Base-by-base conservation (phyloP, 306 rosid genomes). In the Prosopis cineraria region DNA sequence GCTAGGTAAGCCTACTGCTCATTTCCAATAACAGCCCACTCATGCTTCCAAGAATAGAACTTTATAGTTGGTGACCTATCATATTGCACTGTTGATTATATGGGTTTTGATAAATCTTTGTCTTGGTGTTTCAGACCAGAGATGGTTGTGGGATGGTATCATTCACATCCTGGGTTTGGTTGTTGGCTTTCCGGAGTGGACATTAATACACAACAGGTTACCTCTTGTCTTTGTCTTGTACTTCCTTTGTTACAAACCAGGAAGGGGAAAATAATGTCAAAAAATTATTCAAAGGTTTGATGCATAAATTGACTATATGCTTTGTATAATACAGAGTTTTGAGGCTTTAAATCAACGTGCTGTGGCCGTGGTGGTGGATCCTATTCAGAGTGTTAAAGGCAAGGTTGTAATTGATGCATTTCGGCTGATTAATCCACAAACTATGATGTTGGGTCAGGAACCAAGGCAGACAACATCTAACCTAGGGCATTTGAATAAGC, bases 101-200 rank as follows among this genome's bases (percentile, higher is more conserved):
- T 41, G 39, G 25, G 58, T 67, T 67, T 44, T 33, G 66, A 74
- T 81, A 64, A 31, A 65, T 55, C 59, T 70, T 74, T 70, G 44
- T 1, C 22, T 3, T 63, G 66, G 55, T 73, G 65, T 80, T 84
- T 74, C 87, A 92, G 98, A 75, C 97, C 97, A 2, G 97, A 94
- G 93, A 94, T 94, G 98, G 98, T 94, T 82, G 97, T 92, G 1
- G 98, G 98, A 3, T 94, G 97, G 98, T 94, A 94, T 77, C 98
- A 94, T 83, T 94, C 98, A 0, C 98, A 94, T 91, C 98, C 96
- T 79, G 98, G 97, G 70, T 94, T 94, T 75, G 98, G 98, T 71
- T 94, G 98, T 79, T 94, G 98, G 98, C 95, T 94, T 56, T 94
- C 98, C 79, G 98, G 98, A 78, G 97, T 94, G 37, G 98, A 94